These are phyloP conservation scores for Cryphonectria radicalis DNA, from an alignment of 2,329 filamentous ascomycete genomes.

Conservation along the genomic window DNA sequence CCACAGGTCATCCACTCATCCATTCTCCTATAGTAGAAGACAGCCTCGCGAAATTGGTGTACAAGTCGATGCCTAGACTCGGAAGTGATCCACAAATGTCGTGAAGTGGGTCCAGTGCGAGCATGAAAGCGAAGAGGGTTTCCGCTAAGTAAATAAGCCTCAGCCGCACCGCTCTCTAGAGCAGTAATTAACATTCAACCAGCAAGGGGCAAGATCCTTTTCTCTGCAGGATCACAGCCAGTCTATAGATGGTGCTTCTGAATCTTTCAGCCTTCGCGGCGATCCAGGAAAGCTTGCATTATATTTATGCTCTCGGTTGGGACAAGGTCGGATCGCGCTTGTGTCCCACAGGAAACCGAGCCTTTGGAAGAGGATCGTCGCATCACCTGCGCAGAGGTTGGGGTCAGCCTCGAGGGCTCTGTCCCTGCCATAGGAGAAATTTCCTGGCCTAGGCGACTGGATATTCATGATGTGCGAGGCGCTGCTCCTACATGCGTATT, in stretches of 20 bases:
- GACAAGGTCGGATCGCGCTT: not conserved
- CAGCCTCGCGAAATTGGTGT: not conserved
- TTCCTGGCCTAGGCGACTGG: not conserved
- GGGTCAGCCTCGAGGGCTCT: not conserved
- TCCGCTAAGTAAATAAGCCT: not conserved
- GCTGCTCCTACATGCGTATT: not conserved
- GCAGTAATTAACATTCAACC: not conserved
- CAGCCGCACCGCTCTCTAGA: not conserved
- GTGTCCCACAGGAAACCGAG: not conserved
- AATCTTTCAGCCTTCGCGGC: not conserved
- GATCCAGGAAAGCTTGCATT: not conserved
- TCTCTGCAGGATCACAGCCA: not conserved
- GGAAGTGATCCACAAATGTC: not conserved
- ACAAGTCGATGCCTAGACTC: not conserved
- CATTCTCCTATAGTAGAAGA: not conserved
- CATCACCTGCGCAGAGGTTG: not conserved
- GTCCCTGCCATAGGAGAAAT: not conserved
- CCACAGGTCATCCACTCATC: not conserved
- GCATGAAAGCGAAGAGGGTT: not conserved
- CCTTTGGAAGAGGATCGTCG: not conserved
- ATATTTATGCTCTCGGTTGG: not conserved
- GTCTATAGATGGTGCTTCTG: not conserved
- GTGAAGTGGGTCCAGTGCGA: conserved; percentile 7
- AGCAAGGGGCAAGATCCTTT: not conserved
- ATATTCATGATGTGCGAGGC: not conserved